Conservation (phyloP, 441 rosid species). For the Sinapis alba region DNA sequence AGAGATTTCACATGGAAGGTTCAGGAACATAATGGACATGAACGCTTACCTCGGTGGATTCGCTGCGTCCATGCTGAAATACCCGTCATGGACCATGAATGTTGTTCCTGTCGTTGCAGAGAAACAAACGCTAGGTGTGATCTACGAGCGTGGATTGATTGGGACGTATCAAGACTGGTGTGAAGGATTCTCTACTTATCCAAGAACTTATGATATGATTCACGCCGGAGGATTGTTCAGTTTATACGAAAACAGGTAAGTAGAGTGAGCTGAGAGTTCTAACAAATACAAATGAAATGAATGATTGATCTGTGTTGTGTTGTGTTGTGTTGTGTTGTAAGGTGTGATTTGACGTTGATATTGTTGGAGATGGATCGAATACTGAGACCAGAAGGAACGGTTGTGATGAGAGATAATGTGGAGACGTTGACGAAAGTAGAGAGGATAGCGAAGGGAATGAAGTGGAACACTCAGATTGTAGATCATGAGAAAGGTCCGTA, state of each 20-base stretch:
- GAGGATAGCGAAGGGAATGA: conserved; percentile 73
- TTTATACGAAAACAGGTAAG: conserved; percentile 76
- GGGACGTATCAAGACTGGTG: conserved; percentile 75
- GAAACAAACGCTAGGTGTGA: conserved; percentile 43
- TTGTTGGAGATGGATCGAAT: conserved; percentile 93
- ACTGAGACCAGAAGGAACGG: conserved; percentile 91
- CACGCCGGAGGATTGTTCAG: conserved; percentile 72
- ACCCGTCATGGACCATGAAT: conserved; percentile 53
- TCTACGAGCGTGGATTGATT: conserved; percentile 64
- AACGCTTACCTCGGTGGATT: conserved; percentile 67
- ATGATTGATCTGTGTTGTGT: conserved; percentile 2
- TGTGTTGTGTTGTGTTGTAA: conserved; percentile 32
- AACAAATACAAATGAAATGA: neutral
- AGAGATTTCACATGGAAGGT: conserved; percentile 64
- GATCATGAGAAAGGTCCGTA: conserved; percentile 94
- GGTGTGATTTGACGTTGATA: conserved; percentile 77
- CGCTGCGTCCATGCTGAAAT: conserved; percentile 50
- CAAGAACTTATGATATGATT: conserved; percentile 70
- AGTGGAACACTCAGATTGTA: conserved; percentile 73
- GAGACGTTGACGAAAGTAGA: conserved; percentile 72
- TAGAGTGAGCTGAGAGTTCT: neutral
- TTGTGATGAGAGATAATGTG: conserved; percentile 78
- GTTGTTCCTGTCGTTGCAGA: conserved; percentile 26
- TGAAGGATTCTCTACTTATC: conserved; percentile 71
- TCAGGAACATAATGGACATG: conserved; percentile 70